Base-by-base conservation (phyloP, 2,329 filamentous ascomycete genomes). In the Xylariaceae sp. region DNA sequence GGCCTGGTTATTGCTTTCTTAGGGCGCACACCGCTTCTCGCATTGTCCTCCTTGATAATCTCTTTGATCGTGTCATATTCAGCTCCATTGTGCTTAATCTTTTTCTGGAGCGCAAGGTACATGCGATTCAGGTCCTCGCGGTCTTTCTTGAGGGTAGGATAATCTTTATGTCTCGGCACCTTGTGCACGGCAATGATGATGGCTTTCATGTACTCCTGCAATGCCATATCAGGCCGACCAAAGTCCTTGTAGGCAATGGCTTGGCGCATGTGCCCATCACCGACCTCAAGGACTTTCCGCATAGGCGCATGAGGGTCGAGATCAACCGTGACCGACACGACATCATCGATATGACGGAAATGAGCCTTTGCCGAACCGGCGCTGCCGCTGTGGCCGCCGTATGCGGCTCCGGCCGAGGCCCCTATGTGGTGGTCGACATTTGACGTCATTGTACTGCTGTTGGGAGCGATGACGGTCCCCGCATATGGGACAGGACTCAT, bases 201-300 rank as follows among this genome's bases (percentile, higher is more conserved):
- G 9, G 92, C 90, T 63, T 88, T 84, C 59, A 97, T 82, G 70
- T 93, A 97, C 62, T 96, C 89, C 64, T 88, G 84, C 57, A 96
- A 88, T 2, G 92, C 92, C 44, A 85, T 74, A 70, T 94, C 91
- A 3, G 86, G 84, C 42, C 85, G 80, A 30, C 83, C 77, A 74
- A 89, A 88, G 62, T 83, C 82, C 60, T 86, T 78, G 58, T 80
- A 78, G 55, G 81, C 82, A 63, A 85, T 82, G 44, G 89, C 87
- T 66, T 83, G 80, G 61, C 79, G 79, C 60, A 86, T 76, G 51
- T 78, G 77, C 18, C 71, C 69, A 67, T 87, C 80, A 55, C 80
- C 83, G 48, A 74, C 70, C 50, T 80, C 78, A 11, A 88, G 73
- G 44, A 86, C 70, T 64, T 76, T 81, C 58, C 78, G 80, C 61